Conservation (phyloP, 768 basidiomycete genomes). For the Boletus rex-veris region DNA sequence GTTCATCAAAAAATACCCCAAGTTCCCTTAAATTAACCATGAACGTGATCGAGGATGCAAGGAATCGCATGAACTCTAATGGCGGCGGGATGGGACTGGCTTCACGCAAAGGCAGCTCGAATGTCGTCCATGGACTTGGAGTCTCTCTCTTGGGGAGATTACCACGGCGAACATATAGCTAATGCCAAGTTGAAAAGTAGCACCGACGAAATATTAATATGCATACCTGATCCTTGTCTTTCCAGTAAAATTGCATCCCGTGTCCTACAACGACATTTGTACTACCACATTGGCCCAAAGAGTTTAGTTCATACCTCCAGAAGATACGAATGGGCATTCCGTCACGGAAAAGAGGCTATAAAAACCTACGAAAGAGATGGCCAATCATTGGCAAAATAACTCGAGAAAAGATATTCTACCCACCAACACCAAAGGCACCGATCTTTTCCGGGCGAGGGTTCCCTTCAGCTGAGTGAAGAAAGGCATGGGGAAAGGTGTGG, state of each 20-base stretch:
- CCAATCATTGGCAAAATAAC: neutral
- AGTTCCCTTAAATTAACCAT: constrained; percentile 74
- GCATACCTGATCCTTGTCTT: neutral
- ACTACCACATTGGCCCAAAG: too few species aligned
- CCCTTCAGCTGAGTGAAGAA: neutral
- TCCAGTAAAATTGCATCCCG: constrained; percentile 3
- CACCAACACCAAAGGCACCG: constrained; percentile 1
- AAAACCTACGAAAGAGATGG: constrained; percentile 43
- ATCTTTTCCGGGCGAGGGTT: neutral
- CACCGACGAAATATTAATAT: too few species aligned
- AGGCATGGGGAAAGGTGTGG: neutral
- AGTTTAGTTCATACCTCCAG: neutral
- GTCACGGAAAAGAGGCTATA: constrained; percentile 81
- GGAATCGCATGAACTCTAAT: constrained; percentile 83
- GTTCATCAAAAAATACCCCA: constrained; percentile 74
- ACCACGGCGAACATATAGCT: neutral
- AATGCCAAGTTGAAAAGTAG: neutral
- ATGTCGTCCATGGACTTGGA: constrained; percentile 66
- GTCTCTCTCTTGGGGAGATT: neutral
- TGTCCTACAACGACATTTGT: neutral
- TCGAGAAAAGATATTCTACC: neutral
- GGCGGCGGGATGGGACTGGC: constrained; percentile 67
- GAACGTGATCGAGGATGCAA: constrained; percentile 88
- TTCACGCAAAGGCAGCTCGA: constrained; percentile 82
- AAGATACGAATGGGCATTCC: neutral